Conservation (phyloP, 2,329 filamentous ascomycete genomes). For the Venturia effusa region DNA sequence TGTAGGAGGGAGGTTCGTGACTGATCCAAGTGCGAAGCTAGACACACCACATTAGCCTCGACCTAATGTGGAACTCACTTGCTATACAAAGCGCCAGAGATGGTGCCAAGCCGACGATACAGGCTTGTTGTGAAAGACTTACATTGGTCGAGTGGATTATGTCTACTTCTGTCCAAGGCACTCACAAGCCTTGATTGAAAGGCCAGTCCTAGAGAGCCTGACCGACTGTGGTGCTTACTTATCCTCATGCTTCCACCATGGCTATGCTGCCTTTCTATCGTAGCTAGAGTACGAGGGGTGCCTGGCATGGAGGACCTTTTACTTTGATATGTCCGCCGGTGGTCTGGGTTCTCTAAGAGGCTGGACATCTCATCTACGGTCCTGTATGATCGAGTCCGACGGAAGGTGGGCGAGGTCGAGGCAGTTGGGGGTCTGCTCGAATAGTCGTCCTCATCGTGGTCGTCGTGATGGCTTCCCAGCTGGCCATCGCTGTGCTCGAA, state of each 20-base stretch:
- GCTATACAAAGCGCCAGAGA: background rate
- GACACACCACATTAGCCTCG: background rate
- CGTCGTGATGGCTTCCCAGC: slow-evolving; percentile 19
- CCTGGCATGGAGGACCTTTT: slow-evolving; percentile 27
- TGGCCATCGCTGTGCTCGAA: slow-evolving; percentile 4
- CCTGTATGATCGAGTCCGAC: slow-evolving; percentile 10
- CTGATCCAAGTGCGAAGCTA: slow-evolving; percentile 45
- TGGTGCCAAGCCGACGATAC: slow-evolving; percentile 11
- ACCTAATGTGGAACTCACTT: background rate
- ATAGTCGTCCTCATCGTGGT: slow-evolving; percentile 20
- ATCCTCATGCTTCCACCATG: slow-evolving; percentile 17
- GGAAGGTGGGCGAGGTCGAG: slow-evolving; percentile 13
- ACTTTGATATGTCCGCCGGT: slow-evolving; percentile 31
- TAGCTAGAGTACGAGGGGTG: slow-evolving; percentile 30
- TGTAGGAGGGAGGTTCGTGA: slow-evolving; percentile 60
- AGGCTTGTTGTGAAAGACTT: no score
- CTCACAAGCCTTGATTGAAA: slow-evolving; percentile 43
- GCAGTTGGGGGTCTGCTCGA: slow-evolving; percentile 23
- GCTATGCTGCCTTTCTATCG: slow-evolving; percentile 25
- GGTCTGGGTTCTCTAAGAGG: slow-evolving; percentile 31
- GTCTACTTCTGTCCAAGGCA: slow-evolving; percentile 32
- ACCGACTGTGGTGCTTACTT: slow-evolving; percentile 34
- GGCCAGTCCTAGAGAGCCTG: slow-evolving; percentile 38
- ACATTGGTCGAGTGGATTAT: background rate
- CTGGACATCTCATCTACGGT: slow-evolving; percentile 35